Evolutionary conservation across 306 rosid species (phyloP), one percentile per base, ranked within the genome.

Genomic region (Lathyrus oleraceus): DNA sequence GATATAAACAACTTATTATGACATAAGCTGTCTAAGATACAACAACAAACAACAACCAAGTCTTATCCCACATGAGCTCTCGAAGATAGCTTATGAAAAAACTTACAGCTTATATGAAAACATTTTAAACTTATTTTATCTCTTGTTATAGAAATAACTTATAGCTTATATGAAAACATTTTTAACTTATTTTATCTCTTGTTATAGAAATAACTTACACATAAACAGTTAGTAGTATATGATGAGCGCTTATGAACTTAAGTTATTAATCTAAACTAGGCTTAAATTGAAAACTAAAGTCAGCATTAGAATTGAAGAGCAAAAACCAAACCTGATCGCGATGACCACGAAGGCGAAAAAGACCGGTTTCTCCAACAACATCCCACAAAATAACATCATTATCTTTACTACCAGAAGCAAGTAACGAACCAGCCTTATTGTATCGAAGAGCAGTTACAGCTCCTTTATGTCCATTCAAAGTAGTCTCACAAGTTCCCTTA

Each of bases 321-420:
- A 58, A 40, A 39, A 13, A 61, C 15, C 15, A 3, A 52, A 90
- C 97, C 96, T 94, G 97, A 61, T 90, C 94, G 0, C 88, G 88
- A 77, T 94, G 98, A 23, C 98, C 98, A 2, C 90, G 85, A 28
- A 90, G 95, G 3, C 98, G 97, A 84, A 88, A 94, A 25, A 94
- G 92, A 44, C 98, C 98, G 0, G 83, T 76, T 79, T 94, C 96
- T 0, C 96, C 96, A 47, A 94, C 85, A 30, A 86, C 89, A 28
- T 94, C 98, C 98, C 98, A 94, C 35, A 90, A 45, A 71, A 90
- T 90, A 72, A 90, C 69, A 77, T 94, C 97, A 49, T 83, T 83
- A 70, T 94, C 98, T 81, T 88, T 94, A 80, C 98, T 87, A 58
- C 98, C 98, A 70, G 97, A 93, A 8, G 98, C 96, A 20, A 94